phyloP scores from a whole-genome alignment of 2,329 filamentous ascomycete species.

The Dryadomyces sulphureus region DNA sequence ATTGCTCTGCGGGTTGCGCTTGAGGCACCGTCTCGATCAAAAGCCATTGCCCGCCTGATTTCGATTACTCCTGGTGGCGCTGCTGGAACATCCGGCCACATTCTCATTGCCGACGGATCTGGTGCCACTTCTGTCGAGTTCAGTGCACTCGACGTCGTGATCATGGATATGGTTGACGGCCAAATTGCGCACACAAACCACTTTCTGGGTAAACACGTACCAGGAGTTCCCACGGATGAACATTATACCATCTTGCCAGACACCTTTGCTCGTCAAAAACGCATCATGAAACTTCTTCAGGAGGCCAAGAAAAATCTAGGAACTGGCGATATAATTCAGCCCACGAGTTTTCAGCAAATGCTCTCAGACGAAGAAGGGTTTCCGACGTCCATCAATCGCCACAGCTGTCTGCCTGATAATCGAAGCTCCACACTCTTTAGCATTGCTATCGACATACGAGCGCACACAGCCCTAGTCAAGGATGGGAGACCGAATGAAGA shows the following conservation, averaged over 20 bases:
- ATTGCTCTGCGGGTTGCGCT: constrained; percentile 40
- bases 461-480: neutral
- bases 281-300: neutral
- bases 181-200: neutral
- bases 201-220: neutral
- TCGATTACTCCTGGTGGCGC: neutral
- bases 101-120: neutral
- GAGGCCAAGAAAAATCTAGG: neutral
- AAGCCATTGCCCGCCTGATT: neutral
- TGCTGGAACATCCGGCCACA: neutral
- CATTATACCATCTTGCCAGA: neutral
- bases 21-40: neutral
- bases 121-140: constrained; percentile 1
- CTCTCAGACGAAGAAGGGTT: neutral
- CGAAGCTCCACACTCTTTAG: neutral
- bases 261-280: neutral
- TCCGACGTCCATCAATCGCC: neutral
- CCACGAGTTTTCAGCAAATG: neutral
- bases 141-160: neutral
- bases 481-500: neutral
- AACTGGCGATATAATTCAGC: neutral
- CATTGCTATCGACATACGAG: neutral
- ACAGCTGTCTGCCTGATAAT: neutral
- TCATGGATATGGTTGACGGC: neutral
- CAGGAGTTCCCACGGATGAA: neutral